These are phyloP conservation scores for Tuber borchii DNA, from an alignment of 495 filamentous ascomycete genomes.

Conservation along the genomic window DNA sequence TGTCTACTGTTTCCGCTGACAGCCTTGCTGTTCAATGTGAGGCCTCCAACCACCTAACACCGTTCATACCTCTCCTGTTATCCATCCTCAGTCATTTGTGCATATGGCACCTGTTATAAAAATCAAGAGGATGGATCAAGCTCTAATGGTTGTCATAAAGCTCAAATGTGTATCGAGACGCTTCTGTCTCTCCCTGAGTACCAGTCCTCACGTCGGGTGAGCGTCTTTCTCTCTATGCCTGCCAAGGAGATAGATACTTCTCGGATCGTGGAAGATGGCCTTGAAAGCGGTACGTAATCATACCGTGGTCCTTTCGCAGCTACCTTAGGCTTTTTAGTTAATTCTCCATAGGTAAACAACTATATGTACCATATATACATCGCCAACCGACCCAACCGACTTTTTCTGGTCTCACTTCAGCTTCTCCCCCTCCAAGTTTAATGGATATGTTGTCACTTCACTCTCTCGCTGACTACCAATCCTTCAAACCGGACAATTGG, in stretches of 20 bases:
- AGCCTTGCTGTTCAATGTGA: conserved; percentile 31
- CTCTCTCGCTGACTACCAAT: conserved; percentile 66
- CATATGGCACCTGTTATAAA: background rate
- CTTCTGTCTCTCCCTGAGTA: conserved; percentile 40
- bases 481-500: conserved; percentile 72
- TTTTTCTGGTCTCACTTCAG: conserved; percentile 37
- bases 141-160: conserved; percentile 25
- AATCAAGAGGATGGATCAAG: background rate
- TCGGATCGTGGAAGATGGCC: conserved; percentile 69
- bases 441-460: conserved; percentile 91
- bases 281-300: conserved; percentile 50
- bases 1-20: conserved; percentile 26
- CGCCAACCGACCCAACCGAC: conserved; percentile 46
- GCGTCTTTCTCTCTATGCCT: conserved; percentile 91
- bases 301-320: background rate
- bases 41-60: background rate
- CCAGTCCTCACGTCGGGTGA: conserved; percentile 50
- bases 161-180: conserved; percentile 26
- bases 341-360: conserved; percentile 52
- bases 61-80: background rate
- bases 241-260: conserved; percentile 73
- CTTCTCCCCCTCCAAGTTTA: conserved; percentile 50
- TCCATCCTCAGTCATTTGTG: background rate
- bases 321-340: background rate
- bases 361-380: conserved; percentile 88